phyloP scores from a whole-genome alignment of 2,329 filamentous ascomycete genomes.

The Diaporthe caulivora region DNA sequence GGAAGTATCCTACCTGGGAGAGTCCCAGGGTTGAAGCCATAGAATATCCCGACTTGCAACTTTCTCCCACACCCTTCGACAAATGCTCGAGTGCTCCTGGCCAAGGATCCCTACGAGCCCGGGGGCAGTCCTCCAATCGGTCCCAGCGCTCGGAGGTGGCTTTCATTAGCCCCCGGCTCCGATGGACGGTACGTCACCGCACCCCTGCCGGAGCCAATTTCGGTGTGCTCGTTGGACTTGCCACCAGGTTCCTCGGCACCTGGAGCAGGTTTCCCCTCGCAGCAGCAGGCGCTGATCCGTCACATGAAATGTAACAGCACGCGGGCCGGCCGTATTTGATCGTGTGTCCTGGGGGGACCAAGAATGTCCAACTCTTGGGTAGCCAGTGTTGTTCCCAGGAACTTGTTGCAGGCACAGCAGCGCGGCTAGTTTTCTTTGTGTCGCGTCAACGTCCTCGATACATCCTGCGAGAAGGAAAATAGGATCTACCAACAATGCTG shows the following conservation, averaged over 20 bases:
- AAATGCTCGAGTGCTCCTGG: too few species aligned
- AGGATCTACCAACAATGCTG: conserved; percentile 18
- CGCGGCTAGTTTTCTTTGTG: background rate
- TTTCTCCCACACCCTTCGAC: background rate
- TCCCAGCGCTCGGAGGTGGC: conserved; percentile 6
- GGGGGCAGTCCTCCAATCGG: conserved; percentile 1
- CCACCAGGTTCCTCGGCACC: conserved; percentile 26
- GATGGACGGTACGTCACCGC: conserved; percentile 25
- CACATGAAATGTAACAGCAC: conserved; percentile 12
- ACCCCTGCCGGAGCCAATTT: conserved; percentile 12
- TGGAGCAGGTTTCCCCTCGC: background rate
- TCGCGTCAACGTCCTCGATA: background rate
- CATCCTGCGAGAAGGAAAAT: background rate
- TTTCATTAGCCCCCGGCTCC: conserved; percentile 3
- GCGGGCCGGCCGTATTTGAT: background rate
- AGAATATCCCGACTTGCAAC: background rate
- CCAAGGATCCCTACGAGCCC: background rate
- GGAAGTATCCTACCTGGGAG: too few species aligned
- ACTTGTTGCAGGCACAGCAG: background rate
- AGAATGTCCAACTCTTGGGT: conserved; percentile 1
- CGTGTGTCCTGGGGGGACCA: background rate
- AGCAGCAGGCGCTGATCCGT: background rate
- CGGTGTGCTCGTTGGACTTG: background rate
- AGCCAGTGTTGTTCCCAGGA: background rate
- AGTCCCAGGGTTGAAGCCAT: background rate